These are phyloP conservation scores for Cicer cuneatum DNA, from an alignment of 306 rosid genomes.

Conservation along the genomic window DNA sequence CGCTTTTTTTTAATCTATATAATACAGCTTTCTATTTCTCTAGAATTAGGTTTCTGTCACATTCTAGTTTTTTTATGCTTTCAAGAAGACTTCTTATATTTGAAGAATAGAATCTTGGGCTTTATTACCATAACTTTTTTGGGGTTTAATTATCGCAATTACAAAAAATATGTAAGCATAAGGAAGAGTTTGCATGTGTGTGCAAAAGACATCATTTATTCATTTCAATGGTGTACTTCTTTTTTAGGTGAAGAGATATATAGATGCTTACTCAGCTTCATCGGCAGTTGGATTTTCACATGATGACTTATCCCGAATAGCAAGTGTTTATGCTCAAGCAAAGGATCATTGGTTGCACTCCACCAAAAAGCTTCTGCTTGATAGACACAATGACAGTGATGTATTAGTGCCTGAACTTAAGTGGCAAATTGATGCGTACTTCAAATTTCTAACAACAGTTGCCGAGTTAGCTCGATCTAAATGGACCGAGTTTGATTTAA, in stretches of 20 bases:
- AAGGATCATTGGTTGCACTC: constrained; percentile 65
- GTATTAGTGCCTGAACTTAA: constrained; percentile 57
- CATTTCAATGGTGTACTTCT: constrained; percentile 38
- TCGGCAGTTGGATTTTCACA: constrained; percentile 88
- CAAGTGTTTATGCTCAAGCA: constrained; percentile 64
- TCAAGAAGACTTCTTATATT: constrained; percentile 31
- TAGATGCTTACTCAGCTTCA: constrained; percentile 85
- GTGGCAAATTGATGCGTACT: constrained; percentile 73
- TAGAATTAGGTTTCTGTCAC: not conserved
- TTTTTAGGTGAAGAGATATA: constrained; percentile 84
- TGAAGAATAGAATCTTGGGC: constrained; percentile 13
- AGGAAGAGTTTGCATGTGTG: not conserved
- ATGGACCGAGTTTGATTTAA: constrained; percentile 95
- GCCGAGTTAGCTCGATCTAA: constrained; percentile 94
- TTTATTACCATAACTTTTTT: constrained; percentile 27
- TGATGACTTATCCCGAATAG: constrained; percentile 74
- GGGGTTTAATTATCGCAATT: constrained; percentile 35
- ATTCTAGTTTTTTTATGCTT: constrained; percentile 32
- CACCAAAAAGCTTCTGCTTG: constrained; percentile 57
- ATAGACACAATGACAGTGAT: constrained; percentile 50
- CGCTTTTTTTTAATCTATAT: not conserved
- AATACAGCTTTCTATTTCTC: constrained; percentile 3
- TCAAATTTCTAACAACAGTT: constrained; percentile 67
- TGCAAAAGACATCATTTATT: constrained; percentile 23
- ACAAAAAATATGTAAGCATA: constrained; percentile 25